Percentiles rank a stretch among this genome's conserved stretches.
Conservation (phyloP, 495 filamentous ascomycete genomes). For the Aspergillus bridgeri region DNA sequence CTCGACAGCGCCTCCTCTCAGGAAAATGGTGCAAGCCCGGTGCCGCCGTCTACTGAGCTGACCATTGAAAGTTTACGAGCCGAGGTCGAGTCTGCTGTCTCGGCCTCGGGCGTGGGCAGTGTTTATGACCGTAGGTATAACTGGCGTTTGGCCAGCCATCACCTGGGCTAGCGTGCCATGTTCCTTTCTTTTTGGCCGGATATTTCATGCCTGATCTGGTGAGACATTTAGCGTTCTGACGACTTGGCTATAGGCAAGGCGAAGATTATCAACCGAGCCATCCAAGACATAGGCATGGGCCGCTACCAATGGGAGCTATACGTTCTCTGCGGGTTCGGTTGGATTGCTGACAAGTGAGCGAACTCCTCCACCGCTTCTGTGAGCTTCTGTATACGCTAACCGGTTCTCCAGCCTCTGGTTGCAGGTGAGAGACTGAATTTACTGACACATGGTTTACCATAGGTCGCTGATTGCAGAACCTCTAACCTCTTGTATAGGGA, state of each 20-base stretch:
- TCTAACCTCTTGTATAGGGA: conserved; percentile 30
- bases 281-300: conserved; percentile 74
- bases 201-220: too few relatives aligned
- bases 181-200: too few relatives aligned
- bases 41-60: conserved; percentile 25
- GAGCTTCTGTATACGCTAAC: too few relatives aligned
- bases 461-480: neutral
- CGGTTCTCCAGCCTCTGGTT: conserved; percentile 32
- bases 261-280: conserved; percentile 47
- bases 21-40: conserved; percentile 28
- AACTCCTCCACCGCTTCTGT: too few relatives aligned
- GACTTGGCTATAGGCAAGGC: conserved; percentile 32
- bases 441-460: neutral
- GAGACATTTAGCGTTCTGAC: neutral
- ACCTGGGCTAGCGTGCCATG: too few relatives aligned
- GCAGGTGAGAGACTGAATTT: conserved; percentile 18
- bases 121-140: conserved; percentile 54
- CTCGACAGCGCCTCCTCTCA: conserved; percentile 28
- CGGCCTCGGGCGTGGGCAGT: conserved; percentile 43
- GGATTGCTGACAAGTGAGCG: conserved; percentile 49
- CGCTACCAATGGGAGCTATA: conserved; percentile 75
- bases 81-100: conserved; percentile 46
- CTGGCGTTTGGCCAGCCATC: too few relatives aligned
- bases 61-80: conserved; percentile 47
- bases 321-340: conserved; percentile 68